Conservation (phyloP, 2,329 filamentous ascomycete genomes). For the Aspergillus arachidicola region DNA sequence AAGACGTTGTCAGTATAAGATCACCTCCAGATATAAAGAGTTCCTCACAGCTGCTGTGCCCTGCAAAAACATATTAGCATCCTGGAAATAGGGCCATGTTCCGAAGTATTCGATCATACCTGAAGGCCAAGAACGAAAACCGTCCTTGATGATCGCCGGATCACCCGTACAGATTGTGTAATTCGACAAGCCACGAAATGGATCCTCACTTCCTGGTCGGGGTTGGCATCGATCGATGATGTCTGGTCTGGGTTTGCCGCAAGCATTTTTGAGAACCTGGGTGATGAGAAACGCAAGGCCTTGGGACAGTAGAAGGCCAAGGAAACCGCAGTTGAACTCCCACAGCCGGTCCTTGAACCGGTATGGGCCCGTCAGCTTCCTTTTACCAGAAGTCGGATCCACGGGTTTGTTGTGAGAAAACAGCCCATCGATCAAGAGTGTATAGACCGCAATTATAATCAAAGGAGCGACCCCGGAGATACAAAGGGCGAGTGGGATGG, state of each 20-base stretch:
- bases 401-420: slow-evolving; percentile 55
- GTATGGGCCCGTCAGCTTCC: slow-evolving; percentile 50
- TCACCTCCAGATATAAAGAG: background rate
- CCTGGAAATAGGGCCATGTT: background rate
- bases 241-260: slow-evolving; percentile 62
- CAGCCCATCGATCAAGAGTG: slow-evolving; percentile 59
- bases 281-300: slow-evolving; percentile 61
- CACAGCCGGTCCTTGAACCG: slow-evolving; percentile 60
- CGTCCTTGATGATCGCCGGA: slow-evolving; percentile 57
- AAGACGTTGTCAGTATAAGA: background rate
- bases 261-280: slow-evolving; percentile 60
- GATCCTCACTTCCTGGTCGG: slow-evolving; percentile 37
- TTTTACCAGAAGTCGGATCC: slow-evolving; percentile 36
- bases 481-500: slow-evolving; percentile 52
- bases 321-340: slow-evolving; percentile 63
- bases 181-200: slow-evolving; percentile 45
- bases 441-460: slow-evolving; percentile 57
- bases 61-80: slow-evolving; percentile 22
- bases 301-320: slow-evolving; percentile 59
- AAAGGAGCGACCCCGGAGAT: slow-evolving; percentile 55
- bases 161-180: slow-evolving; percentile 56
- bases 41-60: slow-evolving; percentile 28
- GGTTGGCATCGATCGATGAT: slow-evolving; percentile 59
- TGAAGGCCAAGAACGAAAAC: slow-evolving; percentile 61
- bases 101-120: slow-evolving; percentile 35